Evolutionary conservation across 345 rosid species (phyloP).

Genomic region (Geranium rotundifolium): DNA sequence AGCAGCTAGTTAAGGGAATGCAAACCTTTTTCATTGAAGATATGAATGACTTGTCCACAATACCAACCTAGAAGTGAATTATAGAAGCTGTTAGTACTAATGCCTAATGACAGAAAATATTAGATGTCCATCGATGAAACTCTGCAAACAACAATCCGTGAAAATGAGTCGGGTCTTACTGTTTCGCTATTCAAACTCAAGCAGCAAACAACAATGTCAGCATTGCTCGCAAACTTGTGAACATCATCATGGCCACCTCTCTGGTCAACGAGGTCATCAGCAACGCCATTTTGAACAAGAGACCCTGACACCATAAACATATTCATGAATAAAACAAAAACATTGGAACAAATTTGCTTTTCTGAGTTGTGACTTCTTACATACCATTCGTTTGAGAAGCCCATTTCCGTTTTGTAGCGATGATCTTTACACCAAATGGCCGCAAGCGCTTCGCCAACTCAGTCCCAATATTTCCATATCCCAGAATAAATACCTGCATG

Average conservation of each 20-base stretch:
- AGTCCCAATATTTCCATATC: constrained; percentile 78
- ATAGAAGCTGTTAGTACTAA: not conserved
- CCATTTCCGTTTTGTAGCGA: constrained; percentile 87
- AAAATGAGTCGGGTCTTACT: constrained; percentile 27
- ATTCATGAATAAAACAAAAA: no score
- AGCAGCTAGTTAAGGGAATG: not conserved
- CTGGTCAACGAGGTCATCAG: constrained; percentile 52
- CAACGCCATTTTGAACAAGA: constrained; percentile 12
- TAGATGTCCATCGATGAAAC: no score
- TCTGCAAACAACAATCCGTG: not conserved
- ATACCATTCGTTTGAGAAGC: constrained; percentile 23
- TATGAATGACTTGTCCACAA: constrained; percentile 49
- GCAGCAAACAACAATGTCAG: constrained; percentile 73
- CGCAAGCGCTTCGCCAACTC: constrained; percentile 72
- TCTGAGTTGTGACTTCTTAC: not conserved
- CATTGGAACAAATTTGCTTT: no score
- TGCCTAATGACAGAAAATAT: no score
- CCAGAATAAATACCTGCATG: constrained; percentile 68
- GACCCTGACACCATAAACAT: constrained; percentile 10
- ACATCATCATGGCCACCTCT: constrained; percentile 72
- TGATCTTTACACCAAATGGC: constrained; percentile 71
- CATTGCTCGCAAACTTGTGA: constrained; percentile 50
- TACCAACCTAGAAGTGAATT: constrained; percentile 33
- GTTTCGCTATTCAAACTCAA: constrained; percentile 60
- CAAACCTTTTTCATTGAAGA: constrained; percentile 67